A percentile compares a stretch with the other conserved stretches of the same genome.
phyloP scores from a whole-genome alignment of 495 filamentous ascomycete species.

The Tirmania nivea region DNA sequence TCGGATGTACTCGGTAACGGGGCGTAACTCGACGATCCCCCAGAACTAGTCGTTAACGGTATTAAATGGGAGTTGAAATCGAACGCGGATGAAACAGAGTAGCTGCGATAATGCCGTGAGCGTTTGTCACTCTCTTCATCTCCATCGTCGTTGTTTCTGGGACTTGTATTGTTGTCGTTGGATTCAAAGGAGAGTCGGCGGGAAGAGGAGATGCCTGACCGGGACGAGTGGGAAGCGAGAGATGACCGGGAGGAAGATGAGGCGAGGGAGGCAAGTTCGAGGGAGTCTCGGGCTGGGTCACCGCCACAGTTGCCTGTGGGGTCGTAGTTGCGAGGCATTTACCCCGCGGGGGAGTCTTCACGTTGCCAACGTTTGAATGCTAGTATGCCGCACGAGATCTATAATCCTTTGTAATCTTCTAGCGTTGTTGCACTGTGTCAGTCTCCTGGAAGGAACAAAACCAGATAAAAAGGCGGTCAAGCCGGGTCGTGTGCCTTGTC shows the following conservation, averaged over 20 bases:
- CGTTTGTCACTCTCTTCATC: constrained; percentile 20
- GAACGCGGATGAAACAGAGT: constrained; percentile 78
- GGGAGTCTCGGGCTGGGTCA: constrained; percentile 56
- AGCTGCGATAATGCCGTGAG: constrained; percentile 42
- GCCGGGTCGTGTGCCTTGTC: no score
- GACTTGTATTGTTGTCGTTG: constrained; percentile 15
- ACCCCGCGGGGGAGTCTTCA: no score
- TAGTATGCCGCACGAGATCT: no score
- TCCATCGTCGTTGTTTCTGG: no score
- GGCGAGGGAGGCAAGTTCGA: constrained; percentile 87
- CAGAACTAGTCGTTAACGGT: constrained; percentile 67
- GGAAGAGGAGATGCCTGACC: constrained; percentile 71
- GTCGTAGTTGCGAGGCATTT: no score
- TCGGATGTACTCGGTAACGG: constrained; percentile 29
- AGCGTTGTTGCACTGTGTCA: no score
- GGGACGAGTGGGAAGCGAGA: constrained; percentile 43
- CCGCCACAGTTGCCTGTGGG: background rate
- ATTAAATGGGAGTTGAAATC: constrained; percentile 83
- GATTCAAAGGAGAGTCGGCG: constrained; percentile 74
- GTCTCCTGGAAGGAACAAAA: no score
- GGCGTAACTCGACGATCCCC: constrained; percentile 58
- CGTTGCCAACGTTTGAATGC: no score
- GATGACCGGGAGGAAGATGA: constrained; percentile 47
- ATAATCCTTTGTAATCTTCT: no score
- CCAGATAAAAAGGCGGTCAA: no score